These are phyloP conservation scores for Rhazya stricta DNA, from an alignment of 257 asterid species.

Conservation along the genomic window DNA sequence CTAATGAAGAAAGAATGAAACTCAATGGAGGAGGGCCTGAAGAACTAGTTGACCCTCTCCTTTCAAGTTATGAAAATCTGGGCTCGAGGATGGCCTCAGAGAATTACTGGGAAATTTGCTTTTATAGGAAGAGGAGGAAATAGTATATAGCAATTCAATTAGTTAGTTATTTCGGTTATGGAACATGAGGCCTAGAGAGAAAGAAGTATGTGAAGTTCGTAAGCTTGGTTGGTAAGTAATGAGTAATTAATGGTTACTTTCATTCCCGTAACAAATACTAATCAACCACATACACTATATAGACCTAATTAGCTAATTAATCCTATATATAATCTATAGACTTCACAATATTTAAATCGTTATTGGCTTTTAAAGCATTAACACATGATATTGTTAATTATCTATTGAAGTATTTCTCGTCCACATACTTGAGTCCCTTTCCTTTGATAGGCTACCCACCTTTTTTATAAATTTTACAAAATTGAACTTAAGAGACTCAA, in stretches of 20 bases:
- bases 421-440: no score
- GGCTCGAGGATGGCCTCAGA: background rate
- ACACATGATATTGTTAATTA: no score
- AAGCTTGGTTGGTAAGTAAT: background rate
- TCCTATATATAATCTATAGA: no score
- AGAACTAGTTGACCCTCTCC: conserved; percentile 17
- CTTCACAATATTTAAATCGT: no score
- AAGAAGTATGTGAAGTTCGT: background rate
- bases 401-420: no score
- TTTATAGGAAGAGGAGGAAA: background rate
- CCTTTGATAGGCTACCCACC: no score
- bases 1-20: background rate
- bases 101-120: background rate
- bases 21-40: conserved; percentile 16
- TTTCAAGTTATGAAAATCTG: background rate
- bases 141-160: background rate
- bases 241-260: background rate
- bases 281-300: no score
- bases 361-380: no score
- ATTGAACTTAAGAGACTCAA: no score
- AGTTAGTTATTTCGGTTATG: conserved; percentile 13
- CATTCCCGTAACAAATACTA: no score
- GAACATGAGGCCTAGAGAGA: conserved; percentile 23
- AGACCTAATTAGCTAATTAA: no score
- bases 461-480: no score